phyloP scores from a whole-genome alignment of 805 yeast genomes.

The Candida insectalens region DNA sequence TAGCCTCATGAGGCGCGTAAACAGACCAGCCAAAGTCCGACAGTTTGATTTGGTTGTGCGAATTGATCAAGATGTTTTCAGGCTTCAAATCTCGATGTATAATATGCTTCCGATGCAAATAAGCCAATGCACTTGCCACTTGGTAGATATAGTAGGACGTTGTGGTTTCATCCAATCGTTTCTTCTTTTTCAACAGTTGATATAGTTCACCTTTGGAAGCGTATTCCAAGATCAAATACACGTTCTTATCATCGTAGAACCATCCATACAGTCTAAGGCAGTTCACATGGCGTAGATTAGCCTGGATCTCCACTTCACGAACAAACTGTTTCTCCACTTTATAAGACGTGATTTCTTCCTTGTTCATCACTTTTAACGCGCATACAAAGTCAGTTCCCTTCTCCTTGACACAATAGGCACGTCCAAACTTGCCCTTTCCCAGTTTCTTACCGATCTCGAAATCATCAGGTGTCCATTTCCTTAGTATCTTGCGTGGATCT shows the following conservation, averaged over 20 bases:
- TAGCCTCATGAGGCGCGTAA: conserved; percentile 38
- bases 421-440: conserved; percentile 92
- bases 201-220: conserved; percentile 83
- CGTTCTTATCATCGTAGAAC: conserved; percentile 73
- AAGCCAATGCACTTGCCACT: conserved; percentile 68
- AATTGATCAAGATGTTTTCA: conserved; percentile 75
- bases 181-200: conserved; percentile 53
- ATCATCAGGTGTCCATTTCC: conserved; percentile 30
- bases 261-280: conserved; percentile 76
- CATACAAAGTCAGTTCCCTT: conserved; percentile 67
- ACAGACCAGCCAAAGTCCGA: conserved; percentile 98
- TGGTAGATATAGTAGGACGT: conserved; percentile 79
- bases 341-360: conserved; percentile 62
- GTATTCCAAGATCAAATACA: conserved; percentile 78
- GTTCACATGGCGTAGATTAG: conserved; percentile 67
- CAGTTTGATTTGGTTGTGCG: conserved; percentile 67
- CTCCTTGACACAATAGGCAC: conserved; percentile 82
- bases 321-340: conserved; percentile 79
- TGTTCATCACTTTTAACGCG: conserved; percentile 88
- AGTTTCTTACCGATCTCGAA: conserved; percentile 82
- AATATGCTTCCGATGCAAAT: conserved; percentile 70
- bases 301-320: conserved; percentile 87
- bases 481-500: conserved; percentile 3
- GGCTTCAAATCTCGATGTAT: conserved; percentile 94
- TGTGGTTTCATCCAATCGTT: conserved; percentile 59